These are phyloP conservation scores for Globisporangium heterothallicum DNA, from an alignment of 352 stramenopile genomes.

Conservation along the genomic window DNA sequence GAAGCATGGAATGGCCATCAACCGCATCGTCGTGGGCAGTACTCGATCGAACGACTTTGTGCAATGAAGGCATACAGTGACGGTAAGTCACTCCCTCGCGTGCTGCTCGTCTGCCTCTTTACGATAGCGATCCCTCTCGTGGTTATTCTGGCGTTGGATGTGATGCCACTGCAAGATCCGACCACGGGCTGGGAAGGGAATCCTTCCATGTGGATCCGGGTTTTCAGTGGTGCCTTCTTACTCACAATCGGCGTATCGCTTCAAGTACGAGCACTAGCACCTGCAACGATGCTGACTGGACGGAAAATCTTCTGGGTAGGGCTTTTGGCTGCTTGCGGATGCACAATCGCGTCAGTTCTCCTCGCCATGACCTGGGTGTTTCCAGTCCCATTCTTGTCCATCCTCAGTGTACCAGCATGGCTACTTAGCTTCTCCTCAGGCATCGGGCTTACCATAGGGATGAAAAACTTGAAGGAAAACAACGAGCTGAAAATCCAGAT, in stretches of 20 bases:
- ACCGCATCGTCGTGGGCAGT: no score
- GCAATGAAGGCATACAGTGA: neutral
- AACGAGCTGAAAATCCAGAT: neutral
- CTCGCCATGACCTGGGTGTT: neutral
- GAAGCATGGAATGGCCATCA: no score
- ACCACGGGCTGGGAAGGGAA: neutral
- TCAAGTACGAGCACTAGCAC: neutral
- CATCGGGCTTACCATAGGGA: neutral
- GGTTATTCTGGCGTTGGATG: slow-evolving; percentile 1
- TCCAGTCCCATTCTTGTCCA: neutral
- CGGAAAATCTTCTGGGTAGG: neutral
- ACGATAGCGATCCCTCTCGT: slow-evolving; percentile 8
- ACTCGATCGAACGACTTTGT: neutral
- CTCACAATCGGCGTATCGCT: neutral
- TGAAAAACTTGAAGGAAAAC: neutral
- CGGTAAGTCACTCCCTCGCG: neutral
- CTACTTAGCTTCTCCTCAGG: neutral
- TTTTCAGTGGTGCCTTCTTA: neutral
- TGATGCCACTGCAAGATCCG: slow-evolving; percentile 10
- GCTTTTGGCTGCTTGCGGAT: neutral
- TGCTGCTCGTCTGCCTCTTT: neutral
- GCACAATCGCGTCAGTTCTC: neutral
- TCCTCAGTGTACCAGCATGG: neutral
- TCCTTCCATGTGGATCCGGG: neutral
- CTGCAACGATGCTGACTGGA: neutral